Conservation (phyloP, 257 asterid species). For the Cynanchum wilfordii region DNA sequence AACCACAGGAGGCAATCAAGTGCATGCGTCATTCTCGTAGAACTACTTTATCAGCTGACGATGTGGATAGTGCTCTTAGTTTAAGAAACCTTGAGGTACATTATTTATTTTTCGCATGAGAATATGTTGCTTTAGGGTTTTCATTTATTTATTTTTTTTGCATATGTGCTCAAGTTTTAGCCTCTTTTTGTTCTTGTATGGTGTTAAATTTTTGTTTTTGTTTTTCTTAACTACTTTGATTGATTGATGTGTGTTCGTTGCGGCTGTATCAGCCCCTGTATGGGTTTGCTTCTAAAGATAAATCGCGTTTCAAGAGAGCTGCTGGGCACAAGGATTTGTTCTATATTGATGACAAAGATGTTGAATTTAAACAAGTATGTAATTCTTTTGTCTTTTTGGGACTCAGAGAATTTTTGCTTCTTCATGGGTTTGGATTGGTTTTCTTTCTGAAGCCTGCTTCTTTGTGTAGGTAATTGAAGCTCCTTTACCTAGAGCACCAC, state of each 20-base stretch:
- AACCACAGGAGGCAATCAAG: slow-evolving; percentile 80
- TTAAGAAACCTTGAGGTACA: slow-evolving; percentile 88
- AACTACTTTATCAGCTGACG: slow-evolving; percentile 78
- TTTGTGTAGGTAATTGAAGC: slow-evolving; percentile 78
- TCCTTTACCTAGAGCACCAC: slow-evolving; percentile 89
- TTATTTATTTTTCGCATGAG: neutral
- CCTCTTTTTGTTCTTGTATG: neutral
- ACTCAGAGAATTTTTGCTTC: neutral
- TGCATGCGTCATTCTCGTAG: slow-evolving; percentile 98
- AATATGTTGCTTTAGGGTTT: neutral
- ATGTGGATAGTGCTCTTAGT: slow-evolving; percentile 90
- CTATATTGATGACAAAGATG: slow-evolving; percentile 79
- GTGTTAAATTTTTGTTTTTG: neutral
- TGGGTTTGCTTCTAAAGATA: slow-evolving; percentile 92
- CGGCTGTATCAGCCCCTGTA: slow-evolving; percentile 59
- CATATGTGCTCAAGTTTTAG: neutral
- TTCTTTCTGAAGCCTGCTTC: slow-evolving; percentile 6
- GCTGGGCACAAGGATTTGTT: slow-evolving; percentile 92
- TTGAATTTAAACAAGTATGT: slow-evolving; percentile 90
- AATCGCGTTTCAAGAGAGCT: slow-evolving; percentile 80
- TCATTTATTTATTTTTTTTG: no score
- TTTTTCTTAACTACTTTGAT: neutral
- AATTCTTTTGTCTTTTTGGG: slow-evolving; percentile 3
- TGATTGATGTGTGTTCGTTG: slow-evolving; percentile 2
- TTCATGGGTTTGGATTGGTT: slow-evolving; percentile 12